These are phyloP conservation scores for Vitis cinerea DNA, from an alignment of 164 flowering plant species.

Conservation along the genomic window DNA sequence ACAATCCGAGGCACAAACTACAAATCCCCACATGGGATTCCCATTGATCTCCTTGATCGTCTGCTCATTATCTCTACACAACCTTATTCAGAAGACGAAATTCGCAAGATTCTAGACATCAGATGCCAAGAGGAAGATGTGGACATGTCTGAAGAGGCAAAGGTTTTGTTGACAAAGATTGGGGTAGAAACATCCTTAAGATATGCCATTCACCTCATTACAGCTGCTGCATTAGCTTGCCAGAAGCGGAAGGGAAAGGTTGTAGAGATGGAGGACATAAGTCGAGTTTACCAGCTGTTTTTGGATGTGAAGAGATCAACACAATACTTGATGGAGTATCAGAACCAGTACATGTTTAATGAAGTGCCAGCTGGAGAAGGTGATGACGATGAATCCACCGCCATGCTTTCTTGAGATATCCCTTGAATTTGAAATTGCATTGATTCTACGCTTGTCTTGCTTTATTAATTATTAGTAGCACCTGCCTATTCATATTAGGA, in stretches of 20 bases:
- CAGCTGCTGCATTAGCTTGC: conserved; percentile 80
- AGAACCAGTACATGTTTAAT: conserved; percentile 83
- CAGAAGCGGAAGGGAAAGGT: conserved; percentile 83
- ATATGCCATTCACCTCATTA: conserved; percentile 89
- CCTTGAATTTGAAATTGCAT: background rate
- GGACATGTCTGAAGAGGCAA: conserved; percentile 88
- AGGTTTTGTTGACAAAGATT: conserved; percentile 53
- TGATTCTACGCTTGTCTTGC: background rate
- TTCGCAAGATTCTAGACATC: conserved; percentile 76
- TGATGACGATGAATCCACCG: conserved; percentile 47
- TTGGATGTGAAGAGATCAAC: conserved; percentile 89
- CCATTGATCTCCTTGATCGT: conserved; percentile 87
- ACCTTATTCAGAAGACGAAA: conserved; percentile 82
- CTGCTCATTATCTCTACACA: conserved; percentile 85
- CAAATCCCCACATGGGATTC: conserved; percentile 97
- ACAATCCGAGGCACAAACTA: conserved; percentile 85
- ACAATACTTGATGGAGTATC: conserved; percentile 88
- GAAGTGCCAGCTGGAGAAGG: conserved; percentile 47
- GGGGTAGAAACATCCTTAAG: conserved; percentile 64
- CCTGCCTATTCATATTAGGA: no score
- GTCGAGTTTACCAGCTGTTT: conserved; percentile 73
- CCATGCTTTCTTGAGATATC: conserved; percentile 42
- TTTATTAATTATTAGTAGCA: no score
- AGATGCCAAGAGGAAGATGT: conserved; percentile 95
- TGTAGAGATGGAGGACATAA: conserved; percentile 80